These are phyloP conservation scores for Musa acuminata DNA, from an alignment of 176 grass and related monocot species.

Conservation along the genomic window DNA sequence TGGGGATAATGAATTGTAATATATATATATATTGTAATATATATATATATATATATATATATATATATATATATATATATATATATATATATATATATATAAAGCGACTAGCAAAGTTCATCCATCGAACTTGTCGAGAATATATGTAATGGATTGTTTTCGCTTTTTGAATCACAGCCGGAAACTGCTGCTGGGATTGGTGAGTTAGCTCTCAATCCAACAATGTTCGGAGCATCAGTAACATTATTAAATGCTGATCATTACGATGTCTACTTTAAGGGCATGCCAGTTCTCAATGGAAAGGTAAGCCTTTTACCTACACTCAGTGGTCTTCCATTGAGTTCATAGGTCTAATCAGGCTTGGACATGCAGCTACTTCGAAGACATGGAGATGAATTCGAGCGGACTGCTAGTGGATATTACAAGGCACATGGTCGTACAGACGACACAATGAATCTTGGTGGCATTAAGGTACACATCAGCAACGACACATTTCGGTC, in stretches of 20 bases:
- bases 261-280: constrained; percentile 72
- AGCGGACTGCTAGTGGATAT: constrained; percentile 49
- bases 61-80: too few relatives aligned
- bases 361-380: constrained; percentile 46
- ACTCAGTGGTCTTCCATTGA: background rate
- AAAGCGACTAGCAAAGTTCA: too few relatives aligned
- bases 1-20: too few relatives aligned
- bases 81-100: too few relatives aligned
- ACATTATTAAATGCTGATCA: constrained; percentile 86
- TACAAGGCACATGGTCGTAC: constrained; percentile 81
- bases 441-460: constrained; percentile 98
- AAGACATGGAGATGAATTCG: constrained; percentile 95
- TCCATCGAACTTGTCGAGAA: background rate
- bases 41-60: too few relatives aligned
- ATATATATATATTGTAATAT: too few relatives aligned
- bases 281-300: constrained; percentile 68
- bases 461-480: constrained; percentile 81
- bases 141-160: background rate
- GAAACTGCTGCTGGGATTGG: constrained; percentile 53
- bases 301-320: constrained; percentile 32
- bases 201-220: constrained; percentile 81
- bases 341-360: background rate
- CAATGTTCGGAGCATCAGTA: constrained; percentile 73
- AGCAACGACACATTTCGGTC: background rate
- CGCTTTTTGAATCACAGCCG: constrained; percentile 25